Evolutionary conservation across 768 basidiomycete genomes (phyloP), one percentile per base, ranked within the genome.

Genomic region (Pleurotus salmoneostramineus): DNA sequence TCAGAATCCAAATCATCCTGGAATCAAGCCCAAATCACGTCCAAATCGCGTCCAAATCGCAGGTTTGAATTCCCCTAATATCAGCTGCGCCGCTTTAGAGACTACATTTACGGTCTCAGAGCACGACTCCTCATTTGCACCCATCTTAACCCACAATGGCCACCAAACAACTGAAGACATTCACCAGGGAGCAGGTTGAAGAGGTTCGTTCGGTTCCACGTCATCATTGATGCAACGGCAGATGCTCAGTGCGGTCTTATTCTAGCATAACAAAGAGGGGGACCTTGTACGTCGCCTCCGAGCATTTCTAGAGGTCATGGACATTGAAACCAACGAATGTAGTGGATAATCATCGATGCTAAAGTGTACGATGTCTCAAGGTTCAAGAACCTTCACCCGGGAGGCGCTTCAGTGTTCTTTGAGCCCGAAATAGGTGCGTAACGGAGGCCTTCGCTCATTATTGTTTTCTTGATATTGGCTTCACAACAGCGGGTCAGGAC

Each of bases 301-400:
- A 27, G 21, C 21, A 27, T 27, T 27, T 27, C 21, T 27, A 3
- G 21, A 27, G 21, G 21, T 27, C 21, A 27, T 27, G 21, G 21
- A 27, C 21, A 27, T 3, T 27, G 21, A 27, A 27, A 27, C 21
- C 21, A 27, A 27, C 21, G 40, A 36, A 21, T 15, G 10, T 47
- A 91, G 87, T 94, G 93, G 91, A 74, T 95, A 50, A 81, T 91
- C 59, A 81, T 95, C 31, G 93, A 95, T 66, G 81, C 84, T 56
- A 90, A 90, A 69, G 91, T 93, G 33, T 93, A 85, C 67, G 87
- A 95, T 68, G 73, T 97, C 27, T 84, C 87, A 54, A 86, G 83
- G 65, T 96, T 97, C 72, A 83, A 81, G 54, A 77, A 76, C 49
- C 75, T 95, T 62, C 95, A 97, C 65, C 95, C 93, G 0, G 95